Conservation (phyloP, 306 rosid genomes). For the Abrus pulchellus region DNA sequence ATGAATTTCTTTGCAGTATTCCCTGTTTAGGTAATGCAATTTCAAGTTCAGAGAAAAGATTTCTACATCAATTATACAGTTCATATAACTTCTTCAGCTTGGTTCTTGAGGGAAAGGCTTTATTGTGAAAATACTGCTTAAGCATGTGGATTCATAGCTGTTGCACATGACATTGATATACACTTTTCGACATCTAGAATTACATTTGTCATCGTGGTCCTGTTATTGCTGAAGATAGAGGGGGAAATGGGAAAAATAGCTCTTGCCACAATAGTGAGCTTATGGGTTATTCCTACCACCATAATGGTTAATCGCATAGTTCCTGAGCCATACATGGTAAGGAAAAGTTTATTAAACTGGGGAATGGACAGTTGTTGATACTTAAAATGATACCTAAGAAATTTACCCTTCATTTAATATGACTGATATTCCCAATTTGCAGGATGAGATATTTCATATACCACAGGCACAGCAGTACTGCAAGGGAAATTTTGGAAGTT, state of each 20-base stretch:
- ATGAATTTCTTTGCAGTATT: conserved; percentile 9
- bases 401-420: conserved; percentile 25
- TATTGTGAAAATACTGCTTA: conserved; percentile 33
- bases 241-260: conserved; percentile 71
- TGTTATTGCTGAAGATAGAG: conserved; percentile 28
- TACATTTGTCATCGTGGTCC: conserved; percentile 5
- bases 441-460: conserved; percentile 97
- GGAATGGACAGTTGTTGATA: conserved; percentile 1
- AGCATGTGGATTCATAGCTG: background rate
- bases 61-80: background rate
- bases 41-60: background rate
- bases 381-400: conserved; percentile 25
- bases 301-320: conserved; percentile 69
- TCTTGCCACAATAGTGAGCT: conserved; percentile 77
- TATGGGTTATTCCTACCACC: conserved; percentile 80
- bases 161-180: conserved; percentile 22
- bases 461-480: conserved; percentile 87
- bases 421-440: conserved; percentile 40
- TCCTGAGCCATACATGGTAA: conserved; percentile 89
- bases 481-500: conserved; percentile 82
- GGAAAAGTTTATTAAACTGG: background rate
- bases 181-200: conserved; percentile 10
- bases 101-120: conserved; percentile 9
- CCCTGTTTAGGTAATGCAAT: conserved; percentile 28
- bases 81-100: conserved; percentile 12